Evolutionary conservation across 1,284 basidiomycete genomes (phyloP).

Genomic region (Melampsora americana): DNA sequence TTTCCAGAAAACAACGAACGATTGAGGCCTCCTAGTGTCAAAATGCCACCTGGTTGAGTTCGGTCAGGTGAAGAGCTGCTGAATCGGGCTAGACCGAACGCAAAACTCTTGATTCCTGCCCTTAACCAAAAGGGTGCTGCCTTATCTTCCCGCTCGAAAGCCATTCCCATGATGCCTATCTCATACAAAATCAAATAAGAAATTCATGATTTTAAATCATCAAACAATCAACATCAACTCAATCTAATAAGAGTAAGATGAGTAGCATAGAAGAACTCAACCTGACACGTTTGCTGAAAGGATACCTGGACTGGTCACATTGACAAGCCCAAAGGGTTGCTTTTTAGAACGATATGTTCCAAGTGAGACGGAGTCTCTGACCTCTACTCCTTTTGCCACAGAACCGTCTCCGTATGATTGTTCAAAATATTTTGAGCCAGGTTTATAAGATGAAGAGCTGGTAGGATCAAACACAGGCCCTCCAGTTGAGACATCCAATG

Average conservation of each 20-base stretch:
- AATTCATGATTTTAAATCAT: not conserved
- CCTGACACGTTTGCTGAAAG: constrained; percentile 31
- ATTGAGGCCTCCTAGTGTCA: not conserved
- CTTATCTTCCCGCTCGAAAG: not conserved
- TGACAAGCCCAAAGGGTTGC: constrained; percentile 52
- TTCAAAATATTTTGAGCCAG: constrained; percentile 59
- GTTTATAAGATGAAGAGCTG: constrained; percentile 48
- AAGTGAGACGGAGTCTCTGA: constrained; percentile 59
- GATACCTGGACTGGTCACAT: constrained; percentile 5
- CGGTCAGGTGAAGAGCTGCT: not conserved
- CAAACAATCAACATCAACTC: not conserved
- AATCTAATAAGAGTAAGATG: too few species aligned
- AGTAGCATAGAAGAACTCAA: not conserved
- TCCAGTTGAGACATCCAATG: constrained; percentile 50
- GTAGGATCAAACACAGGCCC: constrained; percentile 48
- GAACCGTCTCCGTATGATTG: constrained; percentile 79
- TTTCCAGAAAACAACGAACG: too few species aligned
- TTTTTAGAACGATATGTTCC: constrained; percentile 52
- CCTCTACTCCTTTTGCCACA: constrained; percentile 67
- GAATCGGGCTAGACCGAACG: not conserved
- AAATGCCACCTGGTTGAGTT: not conserved
- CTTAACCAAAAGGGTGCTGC: not conserved
- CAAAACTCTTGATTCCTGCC: not conserved
- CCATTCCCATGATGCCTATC: not conserved
- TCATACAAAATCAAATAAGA: not conserved